Conservation (phyloP, 768 basidiomycete genomes). For the Neoboletus subvelutipes region DNA sequence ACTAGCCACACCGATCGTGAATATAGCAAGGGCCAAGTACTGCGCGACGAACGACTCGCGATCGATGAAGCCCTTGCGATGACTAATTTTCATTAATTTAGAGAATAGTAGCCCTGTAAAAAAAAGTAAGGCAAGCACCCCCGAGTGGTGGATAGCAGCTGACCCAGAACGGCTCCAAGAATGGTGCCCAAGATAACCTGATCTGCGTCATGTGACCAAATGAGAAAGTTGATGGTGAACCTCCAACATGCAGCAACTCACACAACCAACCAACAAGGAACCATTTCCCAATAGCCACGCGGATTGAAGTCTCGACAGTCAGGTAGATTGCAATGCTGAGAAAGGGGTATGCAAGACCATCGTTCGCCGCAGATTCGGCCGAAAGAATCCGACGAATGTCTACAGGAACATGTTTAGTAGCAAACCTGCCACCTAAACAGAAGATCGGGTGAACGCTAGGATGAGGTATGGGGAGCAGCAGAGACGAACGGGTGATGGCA, state of each 20-base stretch:
- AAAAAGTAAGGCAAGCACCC: neutral
- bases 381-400: slow-evolving; percentile 80
- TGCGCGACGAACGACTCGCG: slow-evolving; percentile 88
- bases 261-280: slow-evolving; percentile 82
- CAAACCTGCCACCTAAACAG: slow-evolving; percentile 63
- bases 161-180: slow-evolving; percentile 60
- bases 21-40: slow-evolving; percentile 68
- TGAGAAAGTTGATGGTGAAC: neutral
- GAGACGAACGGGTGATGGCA: slow-evolving; percentile 62
- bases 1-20: slow-evolving; percentile 76
- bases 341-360: slow-evolving; percentile 94
- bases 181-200: slow-evolving; percentile 75
- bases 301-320: slow-evolving; percentile 61
- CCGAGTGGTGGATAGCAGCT: slow-evolving; percentile 6
- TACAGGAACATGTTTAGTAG: slow-evolving; percentile 63
- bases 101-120: slow-evolving; percentile 62
- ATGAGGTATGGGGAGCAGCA: neutral
- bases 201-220: slow-evolving; percentile 43
- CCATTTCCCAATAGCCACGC: slow-evolving; percentile 79
- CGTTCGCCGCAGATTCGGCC: slow-evolving; percentile 93
- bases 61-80: slow-evolving; percentile 63
- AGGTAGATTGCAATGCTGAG: slow-evolving; percentile 85
- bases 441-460: neutral
- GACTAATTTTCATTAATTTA: slow-evolving; percentile 69
- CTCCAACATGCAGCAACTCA: slow-evolving; percentile 10